phyloP scores from a whole-genome alignment of 352 stramenopile species.

The Globisporangium ultimum region DNA sequence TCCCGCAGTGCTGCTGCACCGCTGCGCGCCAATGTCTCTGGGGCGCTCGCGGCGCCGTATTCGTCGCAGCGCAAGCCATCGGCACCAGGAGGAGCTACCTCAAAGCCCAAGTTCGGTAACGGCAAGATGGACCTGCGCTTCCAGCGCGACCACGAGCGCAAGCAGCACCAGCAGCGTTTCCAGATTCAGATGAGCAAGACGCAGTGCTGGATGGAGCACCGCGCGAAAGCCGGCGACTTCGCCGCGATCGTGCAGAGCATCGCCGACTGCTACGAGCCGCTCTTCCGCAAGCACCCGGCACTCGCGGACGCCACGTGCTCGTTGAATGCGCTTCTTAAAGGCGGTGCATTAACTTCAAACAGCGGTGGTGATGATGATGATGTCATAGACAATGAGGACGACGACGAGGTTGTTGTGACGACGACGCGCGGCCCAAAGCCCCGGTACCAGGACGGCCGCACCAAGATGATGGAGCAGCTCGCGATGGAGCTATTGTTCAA shows the following conservation, averaged over 20 bases:
- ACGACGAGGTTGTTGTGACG: not conserved
- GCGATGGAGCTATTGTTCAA: conserved; percentile 12
- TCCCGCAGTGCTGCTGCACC: no score
- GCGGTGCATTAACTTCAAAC: no score
- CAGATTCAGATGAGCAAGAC: not conserved
- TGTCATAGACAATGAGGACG: not conserved
- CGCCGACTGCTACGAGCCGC: conserved; percentile 15
- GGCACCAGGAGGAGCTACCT: no score
- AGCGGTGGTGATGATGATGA: not conserved
- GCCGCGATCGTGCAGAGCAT: conserved; percentile 9
- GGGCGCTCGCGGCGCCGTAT: no score
- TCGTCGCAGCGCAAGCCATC: no score
- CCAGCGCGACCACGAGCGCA: conserved; percentile 4
- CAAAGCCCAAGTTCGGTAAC: no score
- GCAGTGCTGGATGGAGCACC: conserved; percentile 9
- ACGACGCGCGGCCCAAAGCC: not conserved
- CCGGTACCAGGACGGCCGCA: conserved; percentile 9
- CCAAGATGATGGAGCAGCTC: conserved; percentile 16
- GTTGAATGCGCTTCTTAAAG: conserved; percentile 1
- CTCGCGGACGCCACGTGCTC: conserved; percentile 2
- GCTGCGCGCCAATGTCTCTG: no score
- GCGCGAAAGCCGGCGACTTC: conserved; percentile 5
- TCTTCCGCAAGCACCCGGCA: conserved; percentile 11
- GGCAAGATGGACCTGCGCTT: conserved; percentile 10
- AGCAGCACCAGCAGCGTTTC: conserved; percentile 4